phyloP scores from a whole-genome alignment of 805 yeast genomes.

The Candida corydali region DNA sequence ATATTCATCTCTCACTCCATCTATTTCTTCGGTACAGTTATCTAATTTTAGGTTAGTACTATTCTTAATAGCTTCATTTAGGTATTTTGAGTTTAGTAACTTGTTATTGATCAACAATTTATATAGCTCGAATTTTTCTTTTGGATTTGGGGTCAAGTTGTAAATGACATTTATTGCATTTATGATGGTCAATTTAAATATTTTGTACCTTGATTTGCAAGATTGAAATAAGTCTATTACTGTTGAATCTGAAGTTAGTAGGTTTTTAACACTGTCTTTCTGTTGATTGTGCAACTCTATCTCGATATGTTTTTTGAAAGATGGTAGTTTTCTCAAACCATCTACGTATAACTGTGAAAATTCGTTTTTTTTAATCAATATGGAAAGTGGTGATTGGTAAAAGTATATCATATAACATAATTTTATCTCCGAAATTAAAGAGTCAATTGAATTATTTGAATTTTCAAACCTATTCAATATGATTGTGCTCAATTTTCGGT shows the following conservation, averaged over 20 bases:
- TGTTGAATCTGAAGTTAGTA: slow-evolving; percentile 10
- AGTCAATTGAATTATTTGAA: slow-evolving; percentile 39
- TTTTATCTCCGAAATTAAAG: slow-evolving; percentile 33
- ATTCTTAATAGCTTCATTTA: slow-evolving; percentile 18
- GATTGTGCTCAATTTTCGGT: slow-evolving; percentile 21
- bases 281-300: slow-evolving; percentile 10
- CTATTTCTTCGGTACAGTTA: slow-evolving; percentile 6
- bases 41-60: slow-evolving; percentile 1
- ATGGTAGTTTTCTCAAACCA: slow-evolving; percentile 29
- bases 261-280: slow-evolving; percentile 5
- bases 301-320: slow-evolving; percentile 35
- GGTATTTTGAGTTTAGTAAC: slow-evolving; percentile 21
- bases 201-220: slow-evolving; percentile 17
- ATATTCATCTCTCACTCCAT: slow-evolving; percentile 11
- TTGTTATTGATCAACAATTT: slow-evolving; percentile 25
- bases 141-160: slow-evolving; percentile 11
- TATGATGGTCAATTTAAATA: slow-evolving; percentile 22
- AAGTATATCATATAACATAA: slow-evolving; percentile 36
- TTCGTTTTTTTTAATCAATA: slow-evolving; percentile 15
- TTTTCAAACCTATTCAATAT: slow-evolving; percentile 31
- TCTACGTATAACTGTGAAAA: slow-evolving; percentile 15
- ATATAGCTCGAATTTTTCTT: slow-evolving; percentile 29
- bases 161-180: slow-evolving; percentile 22
- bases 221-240: slow-evolving; percentile 9
- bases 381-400: slow-evolving; percentile 33